Conservation (phyloP, 2,329 filamentous ascomycete genomes). For the Pseudopyrenochaeta lycopersici region DNA sequence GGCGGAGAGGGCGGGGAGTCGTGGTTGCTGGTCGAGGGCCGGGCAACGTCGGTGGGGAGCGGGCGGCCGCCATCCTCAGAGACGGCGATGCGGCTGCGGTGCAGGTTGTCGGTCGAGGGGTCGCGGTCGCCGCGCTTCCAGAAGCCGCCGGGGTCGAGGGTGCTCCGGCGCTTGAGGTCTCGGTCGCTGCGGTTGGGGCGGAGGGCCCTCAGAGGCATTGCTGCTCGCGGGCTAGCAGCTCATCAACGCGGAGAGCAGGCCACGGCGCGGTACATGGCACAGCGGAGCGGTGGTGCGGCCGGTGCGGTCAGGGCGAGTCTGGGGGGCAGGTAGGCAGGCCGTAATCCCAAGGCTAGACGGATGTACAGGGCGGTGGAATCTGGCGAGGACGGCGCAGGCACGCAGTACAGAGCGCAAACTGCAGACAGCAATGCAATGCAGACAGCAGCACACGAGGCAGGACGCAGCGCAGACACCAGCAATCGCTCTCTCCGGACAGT, state of each 20-base stretch:
- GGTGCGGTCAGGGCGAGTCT: slow-evolving; percentile 9
- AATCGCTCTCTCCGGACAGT: slow-evolving; percentile 3
- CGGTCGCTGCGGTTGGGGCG: slow-evolving; percentile 50
- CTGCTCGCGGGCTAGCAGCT: slow-evolving; percentile 42
- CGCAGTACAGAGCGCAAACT: too few species aligned
- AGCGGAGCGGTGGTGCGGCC: slow-evolving; percentile 11
- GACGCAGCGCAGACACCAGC: background rate
- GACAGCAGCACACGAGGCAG: too few species aligned
- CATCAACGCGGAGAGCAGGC: slow-evolving; percentile 44
- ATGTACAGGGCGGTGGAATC: slow-evolving; percentile 10
- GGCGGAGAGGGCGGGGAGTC: slow-evolving; percentile 41
- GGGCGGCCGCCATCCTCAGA: slow-evolving; percentile 48
- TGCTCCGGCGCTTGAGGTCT: slow-evolving; percentile 55
- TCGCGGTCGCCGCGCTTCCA: slow-evolving; percentile 47
- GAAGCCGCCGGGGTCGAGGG: slow-evolving; percentile 51
- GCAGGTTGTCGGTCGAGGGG: slow-evolving; percentile 38
- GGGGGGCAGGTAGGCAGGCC: slow-evolving; percentile 14
- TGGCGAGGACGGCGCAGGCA: slow-evolving; percentile 5
- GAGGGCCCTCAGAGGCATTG: slow-evolving; percentile 52
- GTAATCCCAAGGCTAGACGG: slow-evolving; percentile 19
- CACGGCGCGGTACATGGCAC: slow-evolving; percentile 46
- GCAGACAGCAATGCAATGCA: too few species aligned
- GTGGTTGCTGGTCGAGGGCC: slow-evolving; percentile 25
- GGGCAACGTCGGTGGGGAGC: slow-evolving; percentile 31
- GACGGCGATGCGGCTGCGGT: slow-evolving; percentile 34